Evolutionary conservation across 352 stramenopile genomes (phyloP).

Genomic region (Globisporangium splendens): DNA sequence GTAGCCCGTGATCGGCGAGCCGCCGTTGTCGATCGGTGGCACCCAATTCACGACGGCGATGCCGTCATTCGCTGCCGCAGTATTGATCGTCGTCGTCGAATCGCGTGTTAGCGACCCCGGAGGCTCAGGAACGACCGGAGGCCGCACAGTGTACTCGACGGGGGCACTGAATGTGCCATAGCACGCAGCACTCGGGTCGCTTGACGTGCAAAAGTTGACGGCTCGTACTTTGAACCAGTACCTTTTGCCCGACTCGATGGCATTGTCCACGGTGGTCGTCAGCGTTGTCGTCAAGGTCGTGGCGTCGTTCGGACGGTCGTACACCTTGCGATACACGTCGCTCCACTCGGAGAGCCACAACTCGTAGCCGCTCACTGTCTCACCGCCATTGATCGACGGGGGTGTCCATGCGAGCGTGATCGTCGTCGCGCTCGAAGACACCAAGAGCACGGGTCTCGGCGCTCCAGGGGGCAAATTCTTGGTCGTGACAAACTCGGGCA

Average conservation of each 20-base stretch:
- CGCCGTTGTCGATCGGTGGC: constrained; percentile 90
- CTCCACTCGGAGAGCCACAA: constrained; percentile 96
- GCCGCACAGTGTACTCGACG: constrained; percentile 88
- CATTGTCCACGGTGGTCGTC: constrained; percentile 71
- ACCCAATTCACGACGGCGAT: constrained; percentile 79
- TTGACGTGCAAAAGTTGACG: constrained; percentile 91
- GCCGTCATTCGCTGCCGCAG: constrained; percentile 37
- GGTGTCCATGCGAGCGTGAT: constrained; percentile 91
- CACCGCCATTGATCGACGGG: constrained; percentile 90
- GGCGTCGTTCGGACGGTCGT: constrained; percentile 90
- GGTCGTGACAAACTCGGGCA: constrained; percentile 77
- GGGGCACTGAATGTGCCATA: constrained; percentile 88
- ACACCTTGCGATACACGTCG: constrained; percentile 86
- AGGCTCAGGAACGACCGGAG: constrained; percentile 77
- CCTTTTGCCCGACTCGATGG: constrained; percentile 87
- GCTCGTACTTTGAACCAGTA: constrained; percentile 94
- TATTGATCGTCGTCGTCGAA: constrained; percentile 69
- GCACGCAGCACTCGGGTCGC: constrained; percentile 72
- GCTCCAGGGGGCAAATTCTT: constrained; percentile 87
- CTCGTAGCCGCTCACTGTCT: constrained; percentile 92
- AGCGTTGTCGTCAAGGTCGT: constrained; percentile 68
- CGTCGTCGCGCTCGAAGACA: constrained; percentile 84
- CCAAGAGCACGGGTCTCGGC: constrained; percentile 82
- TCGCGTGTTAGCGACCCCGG: constrained; percentile 63
- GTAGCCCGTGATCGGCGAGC: constrained; percentile 89